Conservation (phyloP, 352 stramenopile species). For the Phytophthora melonis region DNA sequence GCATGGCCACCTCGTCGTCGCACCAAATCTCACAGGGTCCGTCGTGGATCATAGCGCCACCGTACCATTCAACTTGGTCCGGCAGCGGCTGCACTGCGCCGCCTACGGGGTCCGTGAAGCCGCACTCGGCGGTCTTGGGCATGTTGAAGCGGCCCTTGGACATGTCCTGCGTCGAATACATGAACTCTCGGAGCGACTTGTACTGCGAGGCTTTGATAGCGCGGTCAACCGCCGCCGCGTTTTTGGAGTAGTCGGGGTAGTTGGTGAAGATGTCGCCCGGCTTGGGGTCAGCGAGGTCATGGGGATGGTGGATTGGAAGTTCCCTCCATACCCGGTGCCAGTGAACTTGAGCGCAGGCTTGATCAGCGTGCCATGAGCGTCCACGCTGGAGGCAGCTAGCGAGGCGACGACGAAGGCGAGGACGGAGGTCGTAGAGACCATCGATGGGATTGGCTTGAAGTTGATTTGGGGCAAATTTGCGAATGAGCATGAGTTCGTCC, state of each 20-base stretch:
- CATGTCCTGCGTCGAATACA: slow-evolving; percentile 29
- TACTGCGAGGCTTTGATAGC: slow-evolving; percentile 28
- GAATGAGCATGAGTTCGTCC: neutral
- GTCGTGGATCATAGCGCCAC: slow-evolving; percentile 45
- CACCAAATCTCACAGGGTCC: slow-evolving; percentile 60
- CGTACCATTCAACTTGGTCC: slow-evolving; percentile 43
- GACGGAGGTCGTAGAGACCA: too few relatives aligned
- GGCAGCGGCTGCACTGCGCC: slow-evolving; percentile 34
- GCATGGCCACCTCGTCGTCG: slow-evolving; percentile 51
- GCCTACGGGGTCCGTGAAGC: slow-evolving; percentile 38
- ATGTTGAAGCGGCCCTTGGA: slow-evolving; percentile 23
- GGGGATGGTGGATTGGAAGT: slow-evolving; percentile 20
- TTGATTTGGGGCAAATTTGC: too few relatives aligned
- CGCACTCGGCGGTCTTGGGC: slow-evolving; percentile 39
- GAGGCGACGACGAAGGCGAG: neutral
- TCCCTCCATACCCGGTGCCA: slow-evolving; percentile 20
- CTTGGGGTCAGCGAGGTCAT: slow-evolving; percentile 21
- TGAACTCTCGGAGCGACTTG: slow-evolving; percentile 26
- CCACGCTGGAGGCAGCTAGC: slow-evolving; percentile 7
- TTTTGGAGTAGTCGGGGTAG: slow-evolving; percentile 17
- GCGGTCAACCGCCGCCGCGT: slow-evolving; percentile 19
- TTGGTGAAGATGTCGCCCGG: slow-evolving; percentile 24
- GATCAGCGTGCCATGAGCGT: slow-evolving; percentile 20
- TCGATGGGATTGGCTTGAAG: too few relatives aligned
- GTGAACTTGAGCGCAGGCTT: slow-evolving; percentile 24